phyloP scores from a whole-genome alignment of 495 filamentous ascomycete genomes.

The Hypoxylon subgilvum region DNA sequence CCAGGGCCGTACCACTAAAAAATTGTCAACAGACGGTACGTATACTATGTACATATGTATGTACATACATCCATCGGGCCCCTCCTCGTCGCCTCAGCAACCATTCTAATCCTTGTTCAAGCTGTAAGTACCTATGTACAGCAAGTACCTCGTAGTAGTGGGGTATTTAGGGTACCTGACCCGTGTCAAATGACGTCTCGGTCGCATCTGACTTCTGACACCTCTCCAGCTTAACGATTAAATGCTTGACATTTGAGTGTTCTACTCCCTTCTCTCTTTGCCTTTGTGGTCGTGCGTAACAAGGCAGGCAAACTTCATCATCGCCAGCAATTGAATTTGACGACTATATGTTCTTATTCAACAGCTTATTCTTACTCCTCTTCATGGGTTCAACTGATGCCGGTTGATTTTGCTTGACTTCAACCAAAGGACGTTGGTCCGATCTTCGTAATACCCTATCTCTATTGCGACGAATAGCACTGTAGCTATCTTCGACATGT shows the following conservation, averaged over 20 bases:
- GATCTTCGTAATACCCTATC: neutral
- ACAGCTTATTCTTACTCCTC: slow-evolving; percentile 14
- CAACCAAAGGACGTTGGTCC: too few species aligned
- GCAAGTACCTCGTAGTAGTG: too few species aligned
- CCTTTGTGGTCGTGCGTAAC: neutral
- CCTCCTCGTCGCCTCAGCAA: too few species aligned
- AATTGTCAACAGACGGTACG: too few species aligned
- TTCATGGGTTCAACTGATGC: slow-evolving; percentile 25
- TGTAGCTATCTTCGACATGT: slow-evolving; percentile 47
- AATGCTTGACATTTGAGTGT: too few species aligned
- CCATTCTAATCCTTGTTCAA: too few species aligned
- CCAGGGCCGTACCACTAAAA: too few species aligned
- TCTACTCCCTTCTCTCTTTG: neutral
- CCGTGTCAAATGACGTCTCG: slow-evolving; percentile 33
- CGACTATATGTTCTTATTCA: slow-evolving; percentile 8
- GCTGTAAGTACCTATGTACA: too few species aligned
- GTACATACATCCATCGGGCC: too few species aligned
- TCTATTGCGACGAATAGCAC: slow-evolving; percentile 4
- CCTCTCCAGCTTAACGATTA: neutral
- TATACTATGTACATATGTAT: too few species aligned
- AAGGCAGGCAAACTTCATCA: slow-evolving; percentile 6
- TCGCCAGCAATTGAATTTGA: neutral
- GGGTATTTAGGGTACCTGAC: neutral
- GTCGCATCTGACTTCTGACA: slow-evolving; percentile 21
- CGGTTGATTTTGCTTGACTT: slow-evolving; percentile 10